Base-by-base conservation (phyloP, 305 asterid genomes). In the Solanum aculeatissimum region DNA sequence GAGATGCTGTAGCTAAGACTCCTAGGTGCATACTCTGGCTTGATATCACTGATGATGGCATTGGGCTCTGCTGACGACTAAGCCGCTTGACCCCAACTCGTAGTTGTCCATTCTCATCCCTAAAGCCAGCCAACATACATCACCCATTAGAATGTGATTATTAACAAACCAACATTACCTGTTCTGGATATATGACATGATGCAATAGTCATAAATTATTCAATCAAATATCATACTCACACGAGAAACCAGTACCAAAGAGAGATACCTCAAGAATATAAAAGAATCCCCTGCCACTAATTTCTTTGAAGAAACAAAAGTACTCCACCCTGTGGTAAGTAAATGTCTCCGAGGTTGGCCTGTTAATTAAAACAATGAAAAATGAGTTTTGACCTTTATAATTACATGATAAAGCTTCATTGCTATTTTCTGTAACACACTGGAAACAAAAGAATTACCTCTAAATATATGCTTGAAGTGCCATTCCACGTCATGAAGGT, bases 11-110 rank as follows among this genome's bases (percentile, higher is more conserved):
- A 74, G 99, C 99, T 83, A 97, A 98, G 58, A 97, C 98, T 83
- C 99, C 99, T 72, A 97, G 86, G 85, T 95, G 99, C 98, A 97
- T 95, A 90, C 98, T 95, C 82, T 95, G 99, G 86, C 99, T 97
- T 83, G 99, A 97, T 83, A 97, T 95, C 85, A 97, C 98, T 0
- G 99, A 95, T 19, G 97, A 92, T 1, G 98, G 98, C 93, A 97
- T 92, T 54, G 98, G 90, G 90, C 91, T 91, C 77, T 91, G 99
- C 86, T 90, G 95, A 83, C 92, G 91, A 87, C 95, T 86, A 83
- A 89, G 94, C 18, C 94, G 97, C 85, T 93, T 92, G 43, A 95
- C 93, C 58, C 99, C 98, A 69, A 97, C 99, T 3, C 97, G 95
- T 69, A 97, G 89, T 35, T 95, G 97, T 75, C 98, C 98, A 47